Conservation (phyloP, 176 grass and related monocot species). For the Pharus latifolius region DNA sequence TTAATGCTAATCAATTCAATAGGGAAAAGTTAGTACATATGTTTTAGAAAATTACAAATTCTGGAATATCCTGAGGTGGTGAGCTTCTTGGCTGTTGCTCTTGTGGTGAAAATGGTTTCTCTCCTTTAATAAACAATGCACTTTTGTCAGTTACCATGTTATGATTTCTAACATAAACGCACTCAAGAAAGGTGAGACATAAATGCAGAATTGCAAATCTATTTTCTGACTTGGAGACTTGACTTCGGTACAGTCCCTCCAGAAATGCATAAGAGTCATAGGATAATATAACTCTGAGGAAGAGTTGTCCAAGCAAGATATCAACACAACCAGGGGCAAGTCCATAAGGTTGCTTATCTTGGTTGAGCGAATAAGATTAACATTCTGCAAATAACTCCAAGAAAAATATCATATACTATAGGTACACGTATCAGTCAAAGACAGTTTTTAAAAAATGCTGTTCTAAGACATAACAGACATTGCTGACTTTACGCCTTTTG, state of each 20-base stretch:
- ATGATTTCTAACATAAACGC: neutral
- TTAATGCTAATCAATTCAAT: constrained; percentile 4
- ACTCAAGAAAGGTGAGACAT: neutral
- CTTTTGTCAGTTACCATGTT: constrained; percentile 8
- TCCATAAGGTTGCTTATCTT: constrained; percentile 60
- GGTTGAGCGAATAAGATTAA: constrained; percentile 23
- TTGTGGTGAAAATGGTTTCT: constrained; percentile 23
- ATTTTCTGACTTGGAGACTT: constrained; percentile 28
- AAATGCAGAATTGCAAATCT: constrained; percentile 17
- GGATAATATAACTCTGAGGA: constrained; percentile 51
- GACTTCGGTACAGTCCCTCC: constrained; percentile 41
- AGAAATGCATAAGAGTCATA: constrained; percentile 52
- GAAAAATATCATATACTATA: neutral
- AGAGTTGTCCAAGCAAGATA: constrained; percentile 30
- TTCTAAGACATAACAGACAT: constrained; percentile 30
- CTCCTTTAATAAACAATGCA: constrained; percentile 24
- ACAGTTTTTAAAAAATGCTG: neutral
- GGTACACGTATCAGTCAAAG: neutral
- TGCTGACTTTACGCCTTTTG: constrained; percentile 66
- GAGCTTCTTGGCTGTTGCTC: constrained; percentile 27
- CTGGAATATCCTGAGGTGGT: constrained; percentile 19
- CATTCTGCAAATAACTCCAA: constrained; percentile 29
- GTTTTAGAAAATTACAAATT: constrained; percentile 11
- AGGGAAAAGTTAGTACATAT: neutral
- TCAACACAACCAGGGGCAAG: constrained; percentile 43